Conservation (phyloP, 805 yeast species). For the Cyberlindnera bimundalis region DNA sequence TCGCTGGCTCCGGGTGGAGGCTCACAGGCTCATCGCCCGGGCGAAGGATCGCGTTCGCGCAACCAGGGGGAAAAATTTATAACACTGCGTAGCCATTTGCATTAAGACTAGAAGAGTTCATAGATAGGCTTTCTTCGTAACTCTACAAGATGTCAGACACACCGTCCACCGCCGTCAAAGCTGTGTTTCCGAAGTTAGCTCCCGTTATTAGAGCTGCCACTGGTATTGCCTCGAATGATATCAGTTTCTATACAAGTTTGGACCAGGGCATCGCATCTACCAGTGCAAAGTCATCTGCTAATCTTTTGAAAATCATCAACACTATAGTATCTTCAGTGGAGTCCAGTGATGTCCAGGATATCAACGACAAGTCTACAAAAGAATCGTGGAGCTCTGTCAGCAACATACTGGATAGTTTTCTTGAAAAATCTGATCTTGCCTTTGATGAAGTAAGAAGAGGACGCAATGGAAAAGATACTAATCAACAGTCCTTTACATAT, state of each 20-base stretch:
- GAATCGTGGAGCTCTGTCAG: constrained; percentile 62
- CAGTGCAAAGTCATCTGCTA: constrained; percentile 39
- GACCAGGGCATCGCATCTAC: constrained; percentile 44
- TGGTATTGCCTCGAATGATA: constrained; percentile 73
- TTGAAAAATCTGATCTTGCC: constrained; percentile 74
- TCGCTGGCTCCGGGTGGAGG: too few species aligned
- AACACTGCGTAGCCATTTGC: neutral
- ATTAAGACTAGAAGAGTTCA: too few species aligned
- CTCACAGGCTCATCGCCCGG: neutral
- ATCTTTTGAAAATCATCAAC: constrained; percentile 45
- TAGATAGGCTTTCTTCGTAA: too few species aligned
- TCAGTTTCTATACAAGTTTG: constrained; percentile 66
- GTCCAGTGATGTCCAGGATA: constrained; percentile 28
- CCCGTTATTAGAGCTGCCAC: constrained; percentile 62
- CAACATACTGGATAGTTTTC: constrained; percentile 60
- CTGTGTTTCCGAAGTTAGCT: constrained; percentile 43
- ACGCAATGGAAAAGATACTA: constrained; percentile 11
- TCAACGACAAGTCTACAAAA: constrained; percentile 40
- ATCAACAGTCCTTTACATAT: constrained; percentile 35
- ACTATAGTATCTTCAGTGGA: constrained; percentile 36
- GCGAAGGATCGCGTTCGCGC: neutral
- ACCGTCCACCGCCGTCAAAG: constrained; percentile 2
- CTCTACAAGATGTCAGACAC: neutral
- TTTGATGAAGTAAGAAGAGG: constrained; percentile 42
- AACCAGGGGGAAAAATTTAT: neutral